Base-by-base conservation (phyloP, 116 monocot species). In the Cymodocea nodosa region DNA sequence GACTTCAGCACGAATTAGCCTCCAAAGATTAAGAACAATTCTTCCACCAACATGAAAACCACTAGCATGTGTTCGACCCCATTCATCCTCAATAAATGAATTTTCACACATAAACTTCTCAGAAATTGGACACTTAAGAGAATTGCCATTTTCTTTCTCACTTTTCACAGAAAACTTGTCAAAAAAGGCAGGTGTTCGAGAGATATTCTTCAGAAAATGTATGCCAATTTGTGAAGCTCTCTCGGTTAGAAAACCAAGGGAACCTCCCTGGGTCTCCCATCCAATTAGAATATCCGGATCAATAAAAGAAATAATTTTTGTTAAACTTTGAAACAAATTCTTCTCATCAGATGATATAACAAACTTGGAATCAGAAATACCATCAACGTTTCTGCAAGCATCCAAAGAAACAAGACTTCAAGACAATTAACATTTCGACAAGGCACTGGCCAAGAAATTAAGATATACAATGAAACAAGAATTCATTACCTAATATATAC, bases 1-100 rank as follows among this genome's bases (percentile, higher is more conserved):
- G 36, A 98, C 68, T 73, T 98, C 97, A 77, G 80, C 55, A 59
- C 88, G 85, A 76, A 98, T 85, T 50, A 98, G 84, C 14, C 89
- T 73, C 97, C 97, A 98, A 69, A 98, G 66, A 84, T 98, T 92
- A 60, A 98, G 92, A 50, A 98, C 92, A 71, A 98, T 98, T 78
- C 97, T 88, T 74, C 97, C 97, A 66, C 82, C 74, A 65, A 98
- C 88, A 84, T 98, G 97, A 68, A 98, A 79, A 66, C 97, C 92
- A 79, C 92, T 89, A 9, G 75, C 85, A 84, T 98, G 97, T 58
- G 75, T 73, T 9, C 71, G 78, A 15, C 86, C 82, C 97, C 92
- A 91, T 70, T 89, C 92, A 76, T 91, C 84, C 35, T 83, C 79
- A 72, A 80, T 66, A 57, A 85, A 55, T 63, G 69, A 68, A 66